phyloP scores from a whole-genome alignment of 2,329 filamentous ascomycete genomes.

The Colletotrichum paranaense region DNA sequence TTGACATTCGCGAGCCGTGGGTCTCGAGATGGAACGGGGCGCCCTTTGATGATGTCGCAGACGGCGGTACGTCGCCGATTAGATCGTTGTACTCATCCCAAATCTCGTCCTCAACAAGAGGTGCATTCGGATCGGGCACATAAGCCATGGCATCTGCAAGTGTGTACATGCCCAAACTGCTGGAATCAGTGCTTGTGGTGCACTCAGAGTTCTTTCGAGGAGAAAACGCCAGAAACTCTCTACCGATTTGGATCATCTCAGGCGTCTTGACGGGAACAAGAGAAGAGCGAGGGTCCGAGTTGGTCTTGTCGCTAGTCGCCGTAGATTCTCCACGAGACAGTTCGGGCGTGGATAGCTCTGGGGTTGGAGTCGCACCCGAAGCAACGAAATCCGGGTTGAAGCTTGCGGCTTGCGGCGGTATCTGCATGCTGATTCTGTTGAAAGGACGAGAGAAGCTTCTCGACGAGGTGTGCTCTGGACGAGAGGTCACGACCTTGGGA shows the following conservation, averaged over 20 bases:
- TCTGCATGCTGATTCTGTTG: slow-evolving; percentile 62
- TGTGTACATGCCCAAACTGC: slow-evolving; percentile 71
- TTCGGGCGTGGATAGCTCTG: slow-evolving; percentile 54
- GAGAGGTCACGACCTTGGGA: slow-evolving; percentile 80
- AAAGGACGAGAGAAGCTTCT: slow-evolving; percentile 91
- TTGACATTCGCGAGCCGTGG: slow-evolving; percentile 52
- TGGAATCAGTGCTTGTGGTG: slow-evolving; percentile 58
- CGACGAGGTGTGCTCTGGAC: slow-evolving; percentile 74
- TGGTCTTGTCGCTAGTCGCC: slow-evolving; percentile 44
- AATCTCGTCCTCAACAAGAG: slow-evolving; percentile 83
- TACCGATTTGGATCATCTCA: slow-evolving; percentile 44
- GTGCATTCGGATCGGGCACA: slow-evolving; percentile 70
- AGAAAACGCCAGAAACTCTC: slow-evolving; percentile 81
- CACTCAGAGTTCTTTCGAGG: slow-evolving; percentile 77
- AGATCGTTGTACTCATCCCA: slow-evolving; percentile 97
- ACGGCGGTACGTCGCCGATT: slow-evolving; percentile 72
- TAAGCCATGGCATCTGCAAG: slow-evolving; percentile 74
- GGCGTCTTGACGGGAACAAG: slow-evolving; percentile 44
- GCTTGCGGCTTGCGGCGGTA: slow-evolving; percentile 43
- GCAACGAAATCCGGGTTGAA: slow-evolving; percentile 48
- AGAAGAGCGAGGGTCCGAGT: slow-evolving; percentile 45
- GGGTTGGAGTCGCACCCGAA: slow-evolving; percentile 57
- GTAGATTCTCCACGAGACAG: slow-evolving; percentile 49
- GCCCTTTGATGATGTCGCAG: slow-evolving; percentile 67
- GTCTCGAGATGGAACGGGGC: slow-evolving; percentile 67